These are phyloP conservation scores for Penicillium alfredii DNA, from an alignment of 495 filamentous ascomycete genomes.

Conservation along the genomic window DNA sequence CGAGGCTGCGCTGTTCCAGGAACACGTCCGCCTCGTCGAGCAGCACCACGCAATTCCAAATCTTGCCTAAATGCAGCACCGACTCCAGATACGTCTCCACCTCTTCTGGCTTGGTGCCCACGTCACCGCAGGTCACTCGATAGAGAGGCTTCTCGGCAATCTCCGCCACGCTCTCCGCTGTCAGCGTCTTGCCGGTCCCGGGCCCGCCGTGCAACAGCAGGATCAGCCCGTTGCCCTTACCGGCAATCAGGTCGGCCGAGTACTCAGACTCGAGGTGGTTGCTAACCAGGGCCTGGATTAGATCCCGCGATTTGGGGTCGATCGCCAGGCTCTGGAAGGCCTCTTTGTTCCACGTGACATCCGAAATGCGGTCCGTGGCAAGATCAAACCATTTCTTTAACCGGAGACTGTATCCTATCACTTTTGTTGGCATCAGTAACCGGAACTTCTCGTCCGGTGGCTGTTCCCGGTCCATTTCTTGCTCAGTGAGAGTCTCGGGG, in stretches of 20 bases:
- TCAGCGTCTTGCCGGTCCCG: conserved; percentile 36
- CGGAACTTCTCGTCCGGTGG: conserved; percentile 7
- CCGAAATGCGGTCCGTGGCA: conserved; percentile 26
- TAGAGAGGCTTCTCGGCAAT: conserved; percentile 20
- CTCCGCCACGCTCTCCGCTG: conserved; percentile 32
- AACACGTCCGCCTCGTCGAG: conserved; percentile 57
- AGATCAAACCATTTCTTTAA: conserved; percentile 38
- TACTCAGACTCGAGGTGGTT: conserved; percentile 17
- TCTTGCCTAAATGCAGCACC: conserved; percentile 32
- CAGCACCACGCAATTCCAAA: conserved; percentile 47
- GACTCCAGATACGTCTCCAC: conserved; percentile 39
- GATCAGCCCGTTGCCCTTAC: conserved; percentile 41
- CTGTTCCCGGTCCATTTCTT: neutral
- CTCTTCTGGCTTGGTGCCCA: conserved; percentile 32
- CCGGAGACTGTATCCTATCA: conserved; percentile 32
- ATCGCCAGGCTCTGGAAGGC: conserved; percentile 50
- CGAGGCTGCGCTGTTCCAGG: conserved; percentile 35
- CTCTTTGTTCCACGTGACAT: conserved; percentile 43
- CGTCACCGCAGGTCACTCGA: conserved; percentile 26
- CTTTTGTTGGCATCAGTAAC: conserved; percentile 22
- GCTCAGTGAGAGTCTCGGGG: neutral
- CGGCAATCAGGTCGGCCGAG: conserved; percentile 26
- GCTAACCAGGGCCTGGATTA: conserved; percentile 48
- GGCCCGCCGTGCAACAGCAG: conserved; percentile 49
- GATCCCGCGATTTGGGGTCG: conserved; percentile 39